Conservation (phyloP, 345 rosid genomes). For the Euphorbia peplus region DNA sequence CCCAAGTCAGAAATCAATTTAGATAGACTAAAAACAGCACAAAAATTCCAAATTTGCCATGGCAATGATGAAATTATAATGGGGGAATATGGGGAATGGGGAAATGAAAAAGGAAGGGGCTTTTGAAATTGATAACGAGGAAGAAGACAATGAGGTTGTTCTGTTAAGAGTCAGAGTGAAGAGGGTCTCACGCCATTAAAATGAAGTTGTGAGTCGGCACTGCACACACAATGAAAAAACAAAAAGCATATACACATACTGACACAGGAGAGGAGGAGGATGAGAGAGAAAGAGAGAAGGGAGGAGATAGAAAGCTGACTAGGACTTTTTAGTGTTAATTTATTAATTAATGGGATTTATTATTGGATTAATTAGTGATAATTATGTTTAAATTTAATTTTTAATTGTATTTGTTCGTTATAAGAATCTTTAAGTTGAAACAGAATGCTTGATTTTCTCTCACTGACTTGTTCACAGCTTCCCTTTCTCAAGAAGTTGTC, state of each 20-base stretch:
- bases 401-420: slow-evolving; percentile 5
- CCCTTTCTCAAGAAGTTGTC: not conserved
- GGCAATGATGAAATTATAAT: not conserved
- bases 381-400: not conserved
- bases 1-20: slow-evolving; percentile 20
- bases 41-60: not conserved
- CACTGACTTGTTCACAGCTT: slow-evolving; percentile 7
- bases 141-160: slow-evolving; percentile 8
- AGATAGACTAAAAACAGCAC: not conserved
- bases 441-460: slow-evolving; percentile 20
- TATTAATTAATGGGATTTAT: not conserved
- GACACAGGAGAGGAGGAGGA: not conserved
- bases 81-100: not conserved
- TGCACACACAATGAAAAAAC: slow-evolving; percentile 13
- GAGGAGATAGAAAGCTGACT: slow-evolving; percentile 1
- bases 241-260: not conserved
- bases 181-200: slow-evolving; percentile 36
- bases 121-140: not conserved
- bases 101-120: not conserved
- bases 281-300: no score
- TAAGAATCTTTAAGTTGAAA: slow-evolving; percentile 14
- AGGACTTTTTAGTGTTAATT: not conserved
- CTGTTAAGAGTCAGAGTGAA: slow-evolving; percentile 27
- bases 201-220: slow-evolving; percentile 32
- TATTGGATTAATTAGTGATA: not conserved